Evolutionary conservation across 2,329 filamentous ascomycete genomes (phyloP).

Genomic region (Neodidymelliopsis sp.): DNA sequence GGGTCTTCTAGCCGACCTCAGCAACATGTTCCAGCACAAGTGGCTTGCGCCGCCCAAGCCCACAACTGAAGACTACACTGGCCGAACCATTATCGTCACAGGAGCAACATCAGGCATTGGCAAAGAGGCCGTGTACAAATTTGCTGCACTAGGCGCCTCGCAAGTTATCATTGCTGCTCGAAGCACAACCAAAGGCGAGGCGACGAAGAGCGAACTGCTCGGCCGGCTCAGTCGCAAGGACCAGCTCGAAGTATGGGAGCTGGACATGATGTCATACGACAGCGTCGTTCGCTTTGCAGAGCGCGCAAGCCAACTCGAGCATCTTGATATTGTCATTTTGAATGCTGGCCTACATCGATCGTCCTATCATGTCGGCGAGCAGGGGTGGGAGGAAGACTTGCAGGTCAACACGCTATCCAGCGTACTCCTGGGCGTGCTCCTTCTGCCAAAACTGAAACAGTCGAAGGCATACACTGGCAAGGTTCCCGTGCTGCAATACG

Average conservation of each 20-base stretch:
- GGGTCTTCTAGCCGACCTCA: slow-evolving; percentile 33
- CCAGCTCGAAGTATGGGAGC: slow-evolving; percentile 47
- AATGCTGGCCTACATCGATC: slow-evolving; percentile 49
- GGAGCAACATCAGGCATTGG: slow-evolving; percentile 52
- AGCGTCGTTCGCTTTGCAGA: slow-evolving; percentile 44
- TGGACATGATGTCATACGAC: slow-evolving; percentile 47
- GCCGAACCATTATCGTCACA: slow-evolving; percentile 56
- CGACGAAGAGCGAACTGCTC: slow-evolving; percentile 41
- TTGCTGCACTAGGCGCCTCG: slow-evolving; percentile 45
- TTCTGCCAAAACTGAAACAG: slow-evolving; percentile 52
- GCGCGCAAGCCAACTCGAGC: slow-evolving; percentile 37
- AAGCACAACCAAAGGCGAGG: slow-evolving; percentile 45
- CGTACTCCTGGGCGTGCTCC: slow-evolving; percentile 60
- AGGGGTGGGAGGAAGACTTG: slow-evolving; percentile 56
- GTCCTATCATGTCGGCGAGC: slow-evolving; percentile 30
- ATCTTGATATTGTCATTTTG: slow-evolving; percentile 49
- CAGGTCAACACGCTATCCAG: slow-evolving; percentile 68
- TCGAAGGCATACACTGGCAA: slow-evolving; percentile 31
- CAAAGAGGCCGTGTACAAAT: slow-evolving; percentile 48
- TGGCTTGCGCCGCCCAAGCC: slow-evolving; percentile 46
- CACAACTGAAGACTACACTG: slow-evolving; percentile 44
- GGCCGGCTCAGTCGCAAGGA: slow-evolving; percentile 31
- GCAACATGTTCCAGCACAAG: slow-evolving; percentile 40
- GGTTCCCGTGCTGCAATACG: slow-evolving; percentile 42
- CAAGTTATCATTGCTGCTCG: slow-evolving; percentile 52